These are phyloP conservation scores for Viola odorata DNA, from an alignment of 345 rosid species.

Conservation along the genomic window DNA sequence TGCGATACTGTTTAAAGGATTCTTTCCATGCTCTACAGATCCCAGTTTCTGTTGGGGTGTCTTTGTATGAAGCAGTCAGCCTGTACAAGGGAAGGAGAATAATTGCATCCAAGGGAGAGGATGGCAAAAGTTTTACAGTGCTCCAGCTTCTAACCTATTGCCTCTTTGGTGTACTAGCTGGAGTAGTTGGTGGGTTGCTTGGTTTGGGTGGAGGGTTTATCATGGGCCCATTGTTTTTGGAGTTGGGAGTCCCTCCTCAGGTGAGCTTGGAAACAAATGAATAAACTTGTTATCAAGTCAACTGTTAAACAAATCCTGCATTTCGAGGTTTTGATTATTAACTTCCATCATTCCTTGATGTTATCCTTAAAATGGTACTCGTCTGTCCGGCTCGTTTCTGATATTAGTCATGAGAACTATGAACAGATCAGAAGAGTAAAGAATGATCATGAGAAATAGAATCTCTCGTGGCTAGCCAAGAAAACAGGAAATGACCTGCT, in stretches of 20 bases:
- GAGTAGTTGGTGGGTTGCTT: slow-evolving; percentile 34
- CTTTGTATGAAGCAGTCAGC: slow-evolving; percentile 28
- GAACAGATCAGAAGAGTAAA: not conserved
- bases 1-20: not conserved
- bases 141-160: slow-evolving; percentile 24
- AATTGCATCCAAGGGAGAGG: slow-evolving; percentile 30
- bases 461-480: not conserved
- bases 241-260: slow-evolving; percentile 40
- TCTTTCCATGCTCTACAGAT: slow-evolving; percentile 18
- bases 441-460: not conserved
- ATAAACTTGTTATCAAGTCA: not conserved
- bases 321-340: not conserved
- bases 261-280: slow-evolving; percentile 10
- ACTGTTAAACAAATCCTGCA: too few relatives aligned
- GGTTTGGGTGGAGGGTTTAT: slow-evolving; percentile 42
- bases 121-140: slow-evolving; percentile 13
- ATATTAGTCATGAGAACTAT: not conserved
- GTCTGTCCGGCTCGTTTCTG: not conserved
- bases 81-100: slow-evolving; percentile 28
- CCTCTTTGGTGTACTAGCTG: slow-evolving; percentile 25
- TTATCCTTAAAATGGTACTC: not conserved
- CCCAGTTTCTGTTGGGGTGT: slow-evolving; percentile 34
- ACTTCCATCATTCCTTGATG: not conserved
- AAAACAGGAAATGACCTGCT: too few relatives aligned
- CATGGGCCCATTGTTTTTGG: slow-evolving; percentile 39